Evolutionary conservation across 306 rosid genomes (phyloP), one percentile per base, ranked within the genome.

Genomic region (Dryas drummondii): DNA sequence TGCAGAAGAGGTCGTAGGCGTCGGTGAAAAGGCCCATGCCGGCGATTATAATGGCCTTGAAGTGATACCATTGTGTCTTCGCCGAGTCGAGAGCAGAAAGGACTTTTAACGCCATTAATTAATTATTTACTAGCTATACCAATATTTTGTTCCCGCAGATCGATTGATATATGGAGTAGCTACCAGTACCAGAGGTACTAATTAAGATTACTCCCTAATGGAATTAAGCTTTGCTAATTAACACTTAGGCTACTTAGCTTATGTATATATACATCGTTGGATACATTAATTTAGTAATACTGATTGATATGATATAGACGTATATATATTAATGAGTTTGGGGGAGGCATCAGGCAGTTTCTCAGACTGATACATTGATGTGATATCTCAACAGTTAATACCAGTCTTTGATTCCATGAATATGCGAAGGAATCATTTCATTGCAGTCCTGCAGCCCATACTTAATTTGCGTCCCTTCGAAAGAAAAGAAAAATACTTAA

Each of bases 21-120:
- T 92, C 93, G 44, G 96, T 81, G 90, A 92, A 92, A 51, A 92
- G 89, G 1, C 97, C 96, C 97, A 92, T 90, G 52, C 97, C 96
- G 19, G 96, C 97, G 53, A 92, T 75, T 56, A 90, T 87, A 41
- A 92, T 90, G 58, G 96, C 97, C 71, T 90, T 90, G 89, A 88
- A 92, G 72, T 92, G 97, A 76, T 90, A 92, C 66, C 80, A 82
- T 26, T 92, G 96, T 11, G 91, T 92, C 73, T 16, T 88, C 0
- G 97, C 96, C 3, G 84, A 37, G 84, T 92, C 97, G 0, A 92
- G 93, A 0, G 91, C 89, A 0, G 88, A 88, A 2, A 92, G 90
- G 10, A 92, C 96, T 68, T 79, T 87, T 68, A 89, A 76, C 37
- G 80, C 82, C 80, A 86, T 88, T 1, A 3, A 8, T 65, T 2